Evolutionary conservation across 2,329 filamentous ascomycete genomes (phyloP).

Genomic region (Cylindrodendrum hubeiense): DNA sequence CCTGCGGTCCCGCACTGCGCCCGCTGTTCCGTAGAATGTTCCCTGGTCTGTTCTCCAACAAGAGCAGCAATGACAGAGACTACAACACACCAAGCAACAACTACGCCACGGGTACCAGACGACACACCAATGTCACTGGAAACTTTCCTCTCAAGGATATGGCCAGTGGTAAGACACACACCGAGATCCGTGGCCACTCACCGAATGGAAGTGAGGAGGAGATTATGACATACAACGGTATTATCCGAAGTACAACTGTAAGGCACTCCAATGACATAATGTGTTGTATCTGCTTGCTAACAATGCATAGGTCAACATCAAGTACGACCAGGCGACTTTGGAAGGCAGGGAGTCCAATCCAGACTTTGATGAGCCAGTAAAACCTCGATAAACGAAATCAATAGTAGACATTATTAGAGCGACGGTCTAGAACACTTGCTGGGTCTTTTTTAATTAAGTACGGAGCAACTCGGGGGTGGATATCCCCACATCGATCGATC

Average conservation of each 20-base stretch:
- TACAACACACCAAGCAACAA: conserved; percentile 24
- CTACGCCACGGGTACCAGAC: conserved; percentile 23
- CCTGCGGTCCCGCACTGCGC: conserved; percentile 46
- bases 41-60: conserved; percentile 37
- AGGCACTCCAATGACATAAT: not conserved
- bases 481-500: not conserved
- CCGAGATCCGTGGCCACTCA: conserved; percentile 36
- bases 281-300: not conserved
- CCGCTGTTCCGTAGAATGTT: conserved; percentile 39
- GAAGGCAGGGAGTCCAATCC: conserved; percentile 19
- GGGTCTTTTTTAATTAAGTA: not conserved
- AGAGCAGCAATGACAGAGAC: conserved; percentile 22
- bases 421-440: not conserved
- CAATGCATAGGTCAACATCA: conserved; percentile 16
- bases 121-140: not conserved
- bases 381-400: not conserved
- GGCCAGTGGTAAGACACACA: conserved; percentile 26
- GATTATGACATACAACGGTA: conserved; percentile 42
- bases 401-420: not conserved
- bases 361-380: conserved; percentile 8
- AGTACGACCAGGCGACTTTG: conserved; percentile 26
- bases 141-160: conserved; percentile 36
- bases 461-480: not conserved
- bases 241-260: conserved; percentile 36
- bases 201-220: conserved; percentile 41